These are phyloP conservation scores for Beauveria brongniartii DNA, from an alignment of 2,329 filamentous ascomycete species.

Conservation along the genomic window DNA sequence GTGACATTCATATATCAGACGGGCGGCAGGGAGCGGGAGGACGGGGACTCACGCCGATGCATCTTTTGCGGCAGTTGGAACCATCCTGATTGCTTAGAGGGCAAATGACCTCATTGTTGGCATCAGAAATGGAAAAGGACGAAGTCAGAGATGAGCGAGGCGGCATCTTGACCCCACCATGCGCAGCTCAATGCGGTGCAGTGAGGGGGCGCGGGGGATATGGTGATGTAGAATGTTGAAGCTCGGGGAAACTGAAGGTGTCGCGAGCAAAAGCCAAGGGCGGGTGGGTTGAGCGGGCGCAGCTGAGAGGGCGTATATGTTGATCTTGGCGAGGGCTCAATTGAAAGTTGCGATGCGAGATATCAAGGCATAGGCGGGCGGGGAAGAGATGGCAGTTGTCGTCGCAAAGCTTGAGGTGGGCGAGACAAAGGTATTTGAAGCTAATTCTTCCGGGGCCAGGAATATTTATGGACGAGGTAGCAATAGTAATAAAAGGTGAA, in stretches of 20 bases:
- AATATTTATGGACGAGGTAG: background rate
- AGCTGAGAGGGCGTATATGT: background rate
- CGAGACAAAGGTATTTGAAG: background rate
- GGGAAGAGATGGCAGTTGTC: background rate
- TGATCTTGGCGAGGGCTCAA: background rate
- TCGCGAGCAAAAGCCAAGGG: background rate
- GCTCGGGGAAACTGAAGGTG: background rate
- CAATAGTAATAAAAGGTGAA: background rate
- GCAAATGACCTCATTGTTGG: constrained; percentile 94
- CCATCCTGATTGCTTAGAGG: constrained; percentile 93
- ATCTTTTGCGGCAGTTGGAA: constrained; percentile 94
- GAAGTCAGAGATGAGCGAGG: constrained; percentile 79
- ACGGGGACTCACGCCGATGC: constrained; percentile 77
- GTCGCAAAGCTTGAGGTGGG: background rate
- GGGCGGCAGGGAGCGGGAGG: background rate
- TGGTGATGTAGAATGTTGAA: background rate
- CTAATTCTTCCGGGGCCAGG: background rate
- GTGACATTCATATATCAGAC: no score
- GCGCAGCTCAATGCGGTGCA: constrained; percentile 20
- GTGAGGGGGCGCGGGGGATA: background rate
- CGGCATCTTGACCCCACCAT: constrained; percentile 71
- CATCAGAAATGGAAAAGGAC: constrained; percentile 85
- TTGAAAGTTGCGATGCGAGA: background rate
- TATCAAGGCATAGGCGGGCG: background rate
- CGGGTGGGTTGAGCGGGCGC: background rate